phyloP scores from a whole-genome alignment of 1,284 basidiomycete genomes.

The Cryptococcus sp. region DNA sequence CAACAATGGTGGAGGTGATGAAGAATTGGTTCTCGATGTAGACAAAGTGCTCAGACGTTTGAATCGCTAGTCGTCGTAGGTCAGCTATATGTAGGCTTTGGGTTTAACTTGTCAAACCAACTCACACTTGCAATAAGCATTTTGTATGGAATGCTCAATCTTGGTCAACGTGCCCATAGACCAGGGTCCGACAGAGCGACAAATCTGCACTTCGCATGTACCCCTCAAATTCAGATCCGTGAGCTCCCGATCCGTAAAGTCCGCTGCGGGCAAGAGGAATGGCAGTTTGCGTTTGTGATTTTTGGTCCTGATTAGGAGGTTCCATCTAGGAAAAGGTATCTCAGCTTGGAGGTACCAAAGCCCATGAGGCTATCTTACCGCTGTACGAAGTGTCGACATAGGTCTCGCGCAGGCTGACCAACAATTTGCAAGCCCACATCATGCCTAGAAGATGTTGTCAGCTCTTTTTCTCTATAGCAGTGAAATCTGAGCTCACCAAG shows the following conservation, averaged over 20 bases:
- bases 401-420: constrained; percentile 92
- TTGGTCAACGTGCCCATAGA: constrained; percentile 85
- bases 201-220: constrained; percentile 96
- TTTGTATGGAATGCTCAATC: constrained; percentile 91
- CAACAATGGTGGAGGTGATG: constrained; percentile 87
- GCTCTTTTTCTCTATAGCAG: not conserved
- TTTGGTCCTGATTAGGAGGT: constrained; percentile 87
- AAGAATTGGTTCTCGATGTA: constrained; percentile 94
- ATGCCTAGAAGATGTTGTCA: constrained; percentile 63
- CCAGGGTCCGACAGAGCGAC: constrained; percentile 93
- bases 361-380: constrained; percentile 56
- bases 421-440: constrained; percentile 94
- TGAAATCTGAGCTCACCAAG: constrained; percentile 65
- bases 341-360: not conserved
- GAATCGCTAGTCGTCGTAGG: constrained; percentile 67
- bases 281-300: constrained; percentile 92
- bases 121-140: constrained; percentile 85
- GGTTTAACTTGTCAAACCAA: not conserved
- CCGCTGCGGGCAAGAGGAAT: constrained; percentile 89
- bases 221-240: constrained; percentile 81
- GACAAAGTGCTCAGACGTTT: constrained; percentile 74
- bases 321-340: constrained; percentile 61
- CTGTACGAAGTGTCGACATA: constrained; percentile 93
- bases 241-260: constrained; percentile 83
- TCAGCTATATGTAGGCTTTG: not conserved